phyloP scores from a whole-genome alignment of 2,329 filamentous ascomycete genomes.

The Fusarium proliferatum region DNA sequence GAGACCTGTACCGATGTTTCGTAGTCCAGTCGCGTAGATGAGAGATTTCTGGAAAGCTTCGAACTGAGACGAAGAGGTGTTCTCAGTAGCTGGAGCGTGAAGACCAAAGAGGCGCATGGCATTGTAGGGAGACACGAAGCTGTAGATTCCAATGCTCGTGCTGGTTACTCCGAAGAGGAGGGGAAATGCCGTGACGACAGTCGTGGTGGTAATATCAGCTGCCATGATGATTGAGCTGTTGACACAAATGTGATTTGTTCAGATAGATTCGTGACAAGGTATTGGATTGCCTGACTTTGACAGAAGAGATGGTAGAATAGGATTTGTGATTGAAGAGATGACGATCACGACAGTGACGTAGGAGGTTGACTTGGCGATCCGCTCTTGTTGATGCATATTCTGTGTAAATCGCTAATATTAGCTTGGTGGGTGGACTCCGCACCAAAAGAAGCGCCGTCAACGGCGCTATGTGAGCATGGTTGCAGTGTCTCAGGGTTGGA shows the following conservation, averaged over 20 bases:
- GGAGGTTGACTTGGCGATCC: not conserved
- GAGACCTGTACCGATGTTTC: constrained; percentile 15
- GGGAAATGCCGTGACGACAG: constrained; percentile 16
- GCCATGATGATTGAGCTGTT: not conserved
- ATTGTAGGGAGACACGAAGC: constrained; percentile 26
- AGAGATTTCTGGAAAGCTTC: constrained; percentile 23
- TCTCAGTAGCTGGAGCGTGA: not conserved
- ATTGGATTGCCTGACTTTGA: too few species aligned
- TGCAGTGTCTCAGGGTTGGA: not conserved
- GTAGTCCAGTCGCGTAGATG: constrained; percentile 22
- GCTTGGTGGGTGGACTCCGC: constrained; percentile 10
- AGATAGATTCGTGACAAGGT: too few species aligned
- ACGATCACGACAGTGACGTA: constrained; percentile 13
- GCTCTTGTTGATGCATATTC: constrained; percentile 22
- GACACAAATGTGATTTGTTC: too few species aligned
- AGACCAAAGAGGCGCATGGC: constrained; percentile 23
- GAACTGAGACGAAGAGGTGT: not conserved
- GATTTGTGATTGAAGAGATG: not conserved
- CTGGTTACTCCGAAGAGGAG: constrained; percentile 20
- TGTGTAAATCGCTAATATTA: constrained; percentile 2
- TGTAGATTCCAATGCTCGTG: constrained; percentile 29
- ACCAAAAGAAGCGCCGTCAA: not conserved
- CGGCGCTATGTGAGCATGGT: not conserved
- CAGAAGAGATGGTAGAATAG: not conserved
- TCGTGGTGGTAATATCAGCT: not conserved